phyloP scores from a whole-genome alignment of 352 stramenopile genomes.

The Phytophthora meadii region DNA sequence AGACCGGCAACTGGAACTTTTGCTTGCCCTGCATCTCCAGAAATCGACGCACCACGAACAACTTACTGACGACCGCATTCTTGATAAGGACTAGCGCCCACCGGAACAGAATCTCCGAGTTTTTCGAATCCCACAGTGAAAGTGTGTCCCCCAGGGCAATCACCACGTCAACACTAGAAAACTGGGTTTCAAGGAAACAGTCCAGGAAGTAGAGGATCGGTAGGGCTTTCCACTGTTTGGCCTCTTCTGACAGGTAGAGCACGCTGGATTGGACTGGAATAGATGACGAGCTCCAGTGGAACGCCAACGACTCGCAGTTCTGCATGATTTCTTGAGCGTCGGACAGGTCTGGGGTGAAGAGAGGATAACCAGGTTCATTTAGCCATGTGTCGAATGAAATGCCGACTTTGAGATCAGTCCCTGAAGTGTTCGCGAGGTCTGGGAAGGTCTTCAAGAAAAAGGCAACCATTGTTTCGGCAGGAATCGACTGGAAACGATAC shows the following conservation, averaged over 20 bases:
- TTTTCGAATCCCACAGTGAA: slow-evolving; percentile 59
- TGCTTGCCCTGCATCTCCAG: slow-evolving; percentile 80
- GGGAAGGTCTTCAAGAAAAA: slow-evolving; percentile 80
- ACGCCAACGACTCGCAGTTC: slow-evolving; percentile 67
- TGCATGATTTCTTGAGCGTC: slow-evolving; percentile 79
- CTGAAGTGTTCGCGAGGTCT: slow-evolving; percentile 47
- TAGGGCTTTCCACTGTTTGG: slow-evolving; percentile 65
- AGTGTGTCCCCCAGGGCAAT: slow-evolving; percentile 61
- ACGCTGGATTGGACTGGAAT: slow-evolving; percentile 67
- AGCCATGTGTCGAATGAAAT: slow-evolving; percentile 79
- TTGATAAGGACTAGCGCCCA: slow-evolving; percentile 74
- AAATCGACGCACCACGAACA: slow-evolving; percentile 60
- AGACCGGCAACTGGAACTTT: slow-evolving; percentile 83
- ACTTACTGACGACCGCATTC: slow-evolving; percentile 55
- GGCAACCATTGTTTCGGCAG: slow-evolving; percentile 69
- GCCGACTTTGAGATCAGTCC: slow-evolving; percentile 58
- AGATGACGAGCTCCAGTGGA: slow-evolving; percentile 63
- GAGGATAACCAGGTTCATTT: slow-evolving; percentile 66
- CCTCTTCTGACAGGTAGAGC: slow-evolving; percentile 65
- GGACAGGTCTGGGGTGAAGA: slow-evolving; percentile 62
- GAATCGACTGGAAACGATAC: slow-evolving; percentile 82
- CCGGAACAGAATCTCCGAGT: slow-evolving; percentile 73
- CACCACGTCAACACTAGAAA: slow-evolving; percentile 51
- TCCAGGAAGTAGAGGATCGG: slow-evolving; percentile 77
- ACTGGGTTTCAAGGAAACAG: slow-evolving; percentile 58